Percentiles rank a stretch among this genome's conserved stretches.
Evolutionary conservation across 129 eudicot genomes (phyloP).

Genomic region (Flaveria bidentis): DNA sequence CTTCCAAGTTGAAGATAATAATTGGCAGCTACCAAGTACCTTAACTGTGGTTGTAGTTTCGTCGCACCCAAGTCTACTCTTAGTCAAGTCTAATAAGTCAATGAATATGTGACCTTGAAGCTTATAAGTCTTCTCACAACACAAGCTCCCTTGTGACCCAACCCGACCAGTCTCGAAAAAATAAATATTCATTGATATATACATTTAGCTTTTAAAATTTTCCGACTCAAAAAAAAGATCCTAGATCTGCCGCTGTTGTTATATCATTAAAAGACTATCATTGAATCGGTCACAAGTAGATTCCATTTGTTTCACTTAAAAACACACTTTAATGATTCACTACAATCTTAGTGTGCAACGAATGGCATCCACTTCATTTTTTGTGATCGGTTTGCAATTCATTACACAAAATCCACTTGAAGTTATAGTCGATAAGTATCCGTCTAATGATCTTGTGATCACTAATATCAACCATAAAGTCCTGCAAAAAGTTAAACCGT

Average conservation of each 20-base stretch:
- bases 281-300: too few relatives aligned
- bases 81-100: background rate
- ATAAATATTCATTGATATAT: too few relatives aligned
- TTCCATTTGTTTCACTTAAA: too few relatives aligned
- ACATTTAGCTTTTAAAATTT: too few relatives aligned
- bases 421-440: conserved; percentile 14
- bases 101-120: background rate
- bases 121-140: background rate
- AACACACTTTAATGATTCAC: background rate
- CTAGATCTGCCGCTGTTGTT: too few relatives aligned
- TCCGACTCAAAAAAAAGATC: too few relatives aligned
- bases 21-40: background rate
- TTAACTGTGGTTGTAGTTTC: too few relatives aligned
- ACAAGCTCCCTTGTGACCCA: background rate
- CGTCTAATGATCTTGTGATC: conserved; percentile 24
- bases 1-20: too few relatives aligned
- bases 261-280: too few relatives aligned
- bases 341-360: background rate
- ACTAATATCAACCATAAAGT: conserved; percentile 28
- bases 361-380: too few relatives aligned
- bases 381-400: conserved; percentile 20
- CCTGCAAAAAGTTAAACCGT: conserved; percentile 29
- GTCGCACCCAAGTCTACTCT: background rate
- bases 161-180: too few relatives aligned
- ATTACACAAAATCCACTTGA: conserved; percentile 25